phyloP scores from a whole-genome alignment of 2,329 filamentous ascomycete species.

The Aspergillus calidoustus region DNA sequence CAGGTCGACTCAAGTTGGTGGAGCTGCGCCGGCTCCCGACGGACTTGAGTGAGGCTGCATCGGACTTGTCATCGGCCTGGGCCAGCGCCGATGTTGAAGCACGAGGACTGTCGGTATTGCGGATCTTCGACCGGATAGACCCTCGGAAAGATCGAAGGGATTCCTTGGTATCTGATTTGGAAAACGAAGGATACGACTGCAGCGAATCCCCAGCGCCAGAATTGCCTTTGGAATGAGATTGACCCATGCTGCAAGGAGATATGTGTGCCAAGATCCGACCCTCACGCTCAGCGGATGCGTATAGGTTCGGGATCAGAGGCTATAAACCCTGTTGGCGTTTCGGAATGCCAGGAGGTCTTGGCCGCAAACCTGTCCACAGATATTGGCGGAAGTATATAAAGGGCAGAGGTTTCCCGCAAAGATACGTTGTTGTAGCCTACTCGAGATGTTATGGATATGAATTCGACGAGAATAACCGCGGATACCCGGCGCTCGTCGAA shows the following conservation, averaged over 20 bases:
- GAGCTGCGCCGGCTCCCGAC: constrained; percentile 57
- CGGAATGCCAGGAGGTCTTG: constrained; percentile 37
- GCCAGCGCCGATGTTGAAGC: constrained; percentile 69
- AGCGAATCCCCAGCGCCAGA: constrained; percentile 66
- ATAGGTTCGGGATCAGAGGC: constrained; percentile 27
- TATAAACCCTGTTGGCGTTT: constrained; percentile 28
- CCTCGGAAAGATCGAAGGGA: constrained; percentile 84
- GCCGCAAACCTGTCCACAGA: constrained; percentile 25
- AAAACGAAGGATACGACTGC: constrained; percentile 88
- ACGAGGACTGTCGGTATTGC: constrained; percentile 74
- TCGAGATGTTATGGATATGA: constrained; percentile 3
- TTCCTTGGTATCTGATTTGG: constrained; percentile 89
- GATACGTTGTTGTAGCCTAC: neutral
- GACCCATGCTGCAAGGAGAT: constrained; percentile 51
- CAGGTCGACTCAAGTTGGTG: constrained; percentile 36
- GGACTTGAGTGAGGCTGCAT: constrained; percentile 76
- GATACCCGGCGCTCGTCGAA: neutral
- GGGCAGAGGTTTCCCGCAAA: constrained; percentile 13
- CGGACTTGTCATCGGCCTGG: constrained; percentile 71
- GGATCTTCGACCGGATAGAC: constrained; percentile 82
- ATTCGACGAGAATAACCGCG: constrained; percentile 5
- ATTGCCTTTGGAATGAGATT: constrained; percentile 58
- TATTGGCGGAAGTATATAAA: constrained; percentile 25
- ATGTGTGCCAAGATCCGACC: constrained; percentile 38
- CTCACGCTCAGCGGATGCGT: constrained; percentile 29